Conservation (phyloP, 2,329 filamentous ascomycete genomes). For the Calonectria pteridis region DNA sequence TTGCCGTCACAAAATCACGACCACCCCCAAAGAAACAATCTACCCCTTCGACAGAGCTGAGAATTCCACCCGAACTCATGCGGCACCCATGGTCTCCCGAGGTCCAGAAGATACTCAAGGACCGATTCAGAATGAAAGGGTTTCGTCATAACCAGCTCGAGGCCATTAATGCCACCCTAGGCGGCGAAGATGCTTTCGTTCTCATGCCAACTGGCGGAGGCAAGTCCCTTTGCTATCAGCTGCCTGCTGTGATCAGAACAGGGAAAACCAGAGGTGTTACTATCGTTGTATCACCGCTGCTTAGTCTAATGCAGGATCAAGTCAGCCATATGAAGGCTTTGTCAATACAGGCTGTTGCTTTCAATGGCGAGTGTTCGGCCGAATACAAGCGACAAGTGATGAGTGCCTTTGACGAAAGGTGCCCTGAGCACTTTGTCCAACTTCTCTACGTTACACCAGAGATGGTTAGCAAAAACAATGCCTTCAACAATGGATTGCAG, state of each 20-base stretch:
- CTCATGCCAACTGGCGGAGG: constrained; percentile 98
- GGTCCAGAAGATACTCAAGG: constrained; percentile 82
- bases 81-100: constrained; percentile 86
- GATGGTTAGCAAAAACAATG: constrained; percentile 87
- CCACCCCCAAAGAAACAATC: constrained; percentile 48
- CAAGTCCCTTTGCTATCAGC: constrained; percentile 96
- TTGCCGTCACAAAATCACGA: constrained; percentile 48
- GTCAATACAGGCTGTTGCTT: constrained; percentile 81
- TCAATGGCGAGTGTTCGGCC: constrained; percentile 81
- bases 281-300: constrained; percentile 91
- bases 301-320: constrained; percentile 98
- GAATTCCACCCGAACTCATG: constrained; percentile 68
- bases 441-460: constrained; percentile 96
- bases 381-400: constrained; percentile 77
- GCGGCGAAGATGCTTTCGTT: constrained; percentile 91
- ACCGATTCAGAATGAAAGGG: constrained; percentile 85
- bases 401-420: constrained; percentile 68
- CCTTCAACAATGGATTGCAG: constrained; percentile 75
- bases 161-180: constrained; percentile 93
- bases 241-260: constrained; percentile 85
- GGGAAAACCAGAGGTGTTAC: constrained; percentile 90
- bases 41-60: constrained; percentile 43
- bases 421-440: constrained; percentile 83
- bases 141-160: constrained; percentile 94
- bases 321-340: constrained; percentile 83